Evolutionary conservation across 2,329 filamentous ascomycete species (phyloP), one percentile per base, ranked within the genome.

Genomic region (Talaromyces sp.): DNA sequence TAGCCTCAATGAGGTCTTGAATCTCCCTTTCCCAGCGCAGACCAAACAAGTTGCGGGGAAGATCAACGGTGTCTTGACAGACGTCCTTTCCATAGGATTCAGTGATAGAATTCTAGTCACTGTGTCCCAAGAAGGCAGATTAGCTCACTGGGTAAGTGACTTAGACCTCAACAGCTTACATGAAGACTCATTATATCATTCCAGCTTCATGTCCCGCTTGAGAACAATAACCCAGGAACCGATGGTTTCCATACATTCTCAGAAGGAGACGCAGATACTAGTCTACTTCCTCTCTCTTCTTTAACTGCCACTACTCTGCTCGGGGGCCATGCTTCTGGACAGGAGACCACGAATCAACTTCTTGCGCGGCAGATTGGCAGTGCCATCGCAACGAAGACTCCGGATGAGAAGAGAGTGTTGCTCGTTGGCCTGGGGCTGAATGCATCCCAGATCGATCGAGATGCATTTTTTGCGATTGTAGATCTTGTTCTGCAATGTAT

Each of bases 91-190:
- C 11, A 82, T 93, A 62, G 87, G 84, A 71, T 98, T 98, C 78
- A 85, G 89, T 9, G 95, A 98, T 84, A 96, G 92, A 78, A 92
- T 99, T 71, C 80, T 99, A 71, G 82, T 99, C 68, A 97, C 93
- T 0, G 85, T 98, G 66, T 91, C 91, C 0, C 95, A 98, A 79
- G 86, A 89, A 67, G 94, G 93, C 7, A 86, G 89, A 66, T 80
- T 98, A 56, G 90, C 91, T 22, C 95, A 98, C 83, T 99, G 95
- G 95, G 93, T 97, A 82, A 62, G 81, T 75, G 15, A 43, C 41
- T 27, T 11, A 9, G 15, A 59, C 33, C 25, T n/a, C 17, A 27
- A 35, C 25, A 57, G n/a, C 59, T 66, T 43, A 59, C 15, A 41
- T 9, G n/a, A 43, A 33, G 25, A n/a, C 60, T 62, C 33, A 62